These are phyloP conservation scores for Fragilaria crotonensis DNA, from an alignment of 108 stramenopile genomes.

Conservation along the genomic window DNA sequence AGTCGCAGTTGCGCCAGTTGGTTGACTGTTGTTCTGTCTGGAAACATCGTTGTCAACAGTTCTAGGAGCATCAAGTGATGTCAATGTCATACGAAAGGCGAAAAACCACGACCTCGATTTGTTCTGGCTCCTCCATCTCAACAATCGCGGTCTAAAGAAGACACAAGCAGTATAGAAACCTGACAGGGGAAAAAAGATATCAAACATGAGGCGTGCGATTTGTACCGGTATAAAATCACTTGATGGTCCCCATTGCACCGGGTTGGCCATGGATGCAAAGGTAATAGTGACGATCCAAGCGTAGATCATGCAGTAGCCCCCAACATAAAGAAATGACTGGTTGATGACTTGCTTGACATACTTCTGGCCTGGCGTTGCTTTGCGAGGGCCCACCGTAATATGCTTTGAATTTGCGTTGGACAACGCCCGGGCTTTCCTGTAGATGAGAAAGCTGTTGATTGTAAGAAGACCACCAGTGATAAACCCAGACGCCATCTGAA, in stretches of 20 bases:
- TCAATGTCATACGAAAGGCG: not conserved
- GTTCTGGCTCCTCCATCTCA: not conserved
- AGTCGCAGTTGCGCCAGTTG: too few relatives aligned
- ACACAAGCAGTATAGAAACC: not conserved
- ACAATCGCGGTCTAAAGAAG: not conserved
- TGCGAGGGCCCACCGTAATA: not conserved
- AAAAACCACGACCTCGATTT: not conserved
- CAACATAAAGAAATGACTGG: slow-evolving; percentile 1
- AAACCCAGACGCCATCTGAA: not conserved
- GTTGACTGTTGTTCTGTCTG: too few relatives aligned
- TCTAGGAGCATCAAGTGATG: not conserved
- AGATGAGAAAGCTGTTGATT: not conserved
- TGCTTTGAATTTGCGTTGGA: not conserved
- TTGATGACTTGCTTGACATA: not conserved
- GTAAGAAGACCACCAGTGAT: not conserved
- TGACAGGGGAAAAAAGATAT: not conserved
- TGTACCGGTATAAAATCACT: not conserved
- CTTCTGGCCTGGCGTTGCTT: not conserved
- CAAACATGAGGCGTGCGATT: not conserved
- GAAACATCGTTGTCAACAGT: too few relatives aligned
- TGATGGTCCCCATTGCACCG: not conserved
- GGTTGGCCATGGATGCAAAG: not conserved
- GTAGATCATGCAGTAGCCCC: not conserved
- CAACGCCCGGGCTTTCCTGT: not conserved
- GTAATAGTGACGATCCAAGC: not conserved